Evolutionary conservation across 306 rosid species (phyloP), one percentile per base, ranked within the genome.

Genomic region (Vicia faba): DNA sequence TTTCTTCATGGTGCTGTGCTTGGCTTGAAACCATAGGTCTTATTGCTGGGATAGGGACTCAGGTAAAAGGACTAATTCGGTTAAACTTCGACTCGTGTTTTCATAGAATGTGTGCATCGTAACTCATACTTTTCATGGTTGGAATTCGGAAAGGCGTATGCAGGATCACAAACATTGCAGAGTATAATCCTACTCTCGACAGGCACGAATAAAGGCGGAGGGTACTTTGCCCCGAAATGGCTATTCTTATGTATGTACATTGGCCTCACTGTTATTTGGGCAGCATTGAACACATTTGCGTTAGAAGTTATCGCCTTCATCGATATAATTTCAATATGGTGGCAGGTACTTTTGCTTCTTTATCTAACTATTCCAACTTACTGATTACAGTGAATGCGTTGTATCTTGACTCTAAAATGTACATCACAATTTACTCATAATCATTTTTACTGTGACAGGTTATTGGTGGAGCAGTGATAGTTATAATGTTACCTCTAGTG

Each of bases 21-120:
- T 91, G 97, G 97, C 96, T 91, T 7, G 97, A 91, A 77, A 79
- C 89, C 45, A 84, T 91, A 61, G 97, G 97, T 5, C 92, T 91
- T 41, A 69, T 86, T 73, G 92, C 97, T 7, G 96, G 92, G 49
- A 86, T 91, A 5, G 92, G 97, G 28, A 86, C 97, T 61, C 97
- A 91, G 95, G 97, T 91, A 74, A 39, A 60, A 69, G 5, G 11
- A 48, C 7, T 33, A 33, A 33, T 44, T 41, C 8, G 18, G 61
- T 19, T 46, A 49, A 64, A 51, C 50, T 29, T 62, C 23, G 20
- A 4, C 11, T 28, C 48, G n/a, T 12, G 58, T 9, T 66, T 46
- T 39, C 13, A 28, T 54, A 43, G 12, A 75, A 67, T 46, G 74
- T 65, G 44, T 69, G 40, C 56, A 31, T 0, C 4, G 64, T 46